Conservation (phyloP, 345 rosid genomes). For the Syzygium aqueum region DNA sequence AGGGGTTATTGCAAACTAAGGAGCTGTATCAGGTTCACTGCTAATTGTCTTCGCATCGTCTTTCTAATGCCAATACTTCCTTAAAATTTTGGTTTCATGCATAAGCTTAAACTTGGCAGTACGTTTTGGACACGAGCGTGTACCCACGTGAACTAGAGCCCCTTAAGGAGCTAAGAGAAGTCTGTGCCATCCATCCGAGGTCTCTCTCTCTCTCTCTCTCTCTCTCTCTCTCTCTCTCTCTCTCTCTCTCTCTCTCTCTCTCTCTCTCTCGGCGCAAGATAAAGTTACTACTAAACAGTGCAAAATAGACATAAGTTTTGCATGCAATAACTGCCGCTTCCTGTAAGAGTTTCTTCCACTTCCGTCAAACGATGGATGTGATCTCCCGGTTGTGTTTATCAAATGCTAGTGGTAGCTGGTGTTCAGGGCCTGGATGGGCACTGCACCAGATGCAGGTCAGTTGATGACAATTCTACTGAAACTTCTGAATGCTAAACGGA, state of each 20-base stretch:
- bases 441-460: slow-evolving; percentile 79
- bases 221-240: neutral
- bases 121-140: slow-evolving; percentile 58
- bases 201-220: neutral
- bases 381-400: neutral
- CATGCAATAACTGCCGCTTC: neutral
- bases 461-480: slow-evolving; percentile 45
- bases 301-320: neutral
- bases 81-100: neutral
- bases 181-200: slow-evolving; percentile 45
- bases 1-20: slow-evolving; percentile 25
- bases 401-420: neutral
- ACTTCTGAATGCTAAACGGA: slow-evolving; percentile 46
- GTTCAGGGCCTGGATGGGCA: slow-evolving; percentile 15
- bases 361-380: neutral
- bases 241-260: neutral
- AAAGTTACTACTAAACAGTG: neutral
- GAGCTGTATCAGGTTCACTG: slow-evolving; percentile 40
- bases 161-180: slow-evolving; percentile 53
- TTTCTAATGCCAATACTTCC: neutral
- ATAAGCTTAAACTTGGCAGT: slow-evolving; percentile 21
- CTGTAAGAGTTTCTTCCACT: neutral
- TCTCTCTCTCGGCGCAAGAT: neutral
- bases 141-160: slow-evolving; percentile 51
- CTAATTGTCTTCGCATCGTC: neutral